Conservation (phyloP, 768 basidiomycete species). For the Hydnum rufescens region DNA sequence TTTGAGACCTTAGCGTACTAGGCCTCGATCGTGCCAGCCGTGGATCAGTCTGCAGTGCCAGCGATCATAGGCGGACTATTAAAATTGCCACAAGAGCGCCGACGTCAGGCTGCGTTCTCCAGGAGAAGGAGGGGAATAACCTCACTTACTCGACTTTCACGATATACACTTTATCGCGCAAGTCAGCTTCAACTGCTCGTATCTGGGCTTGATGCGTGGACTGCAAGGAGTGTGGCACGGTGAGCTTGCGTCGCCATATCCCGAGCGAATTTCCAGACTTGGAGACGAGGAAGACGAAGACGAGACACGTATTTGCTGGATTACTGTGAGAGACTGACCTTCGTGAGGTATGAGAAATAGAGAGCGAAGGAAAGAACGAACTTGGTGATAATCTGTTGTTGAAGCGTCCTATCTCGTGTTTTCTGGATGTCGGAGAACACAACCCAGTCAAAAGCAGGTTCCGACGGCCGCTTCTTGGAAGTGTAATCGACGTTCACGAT, state of each 20-base stretch:
- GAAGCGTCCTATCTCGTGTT: slow-evolving; percentile 7
- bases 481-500: slow-evolving; percentile 7
- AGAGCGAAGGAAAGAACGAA: neutral
- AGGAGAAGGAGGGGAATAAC: neutral
- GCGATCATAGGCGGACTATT: no score
- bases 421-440: slow-evolving; percentile 6
- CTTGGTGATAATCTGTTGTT: slow-evolving; percentile 9
- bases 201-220: neutral
- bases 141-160: slow-evolving; percentile 9
- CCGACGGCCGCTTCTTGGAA: neutral
- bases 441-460: slow-evolving; percentile 9
- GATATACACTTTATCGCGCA: slow-evolving; percentile 2
- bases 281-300: slow-evolving; percentile 9
- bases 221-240: slow-evolving; percentile 5
- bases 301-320: slow-evolving; percentile 8
- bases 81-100: no score
- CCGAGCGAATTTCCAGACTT: slow-evolving; percentile 9
- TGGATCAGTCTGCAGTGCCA: no score
- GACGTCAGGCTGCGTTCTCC: no score
- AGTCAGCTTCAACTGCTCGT: slow-evolving; percentile 1
- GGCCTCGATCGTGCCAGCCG: no score
- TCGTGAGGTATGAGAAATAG: neutral
- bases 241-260: slow-evolving; percentile 9
- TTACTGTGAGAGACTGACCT: slow-evolving; percentile 4
- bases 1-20: neutral